phyloP scores from a whole-genome alignment of 139 green algal species.

The Coccomyxa sp. region DNA sequence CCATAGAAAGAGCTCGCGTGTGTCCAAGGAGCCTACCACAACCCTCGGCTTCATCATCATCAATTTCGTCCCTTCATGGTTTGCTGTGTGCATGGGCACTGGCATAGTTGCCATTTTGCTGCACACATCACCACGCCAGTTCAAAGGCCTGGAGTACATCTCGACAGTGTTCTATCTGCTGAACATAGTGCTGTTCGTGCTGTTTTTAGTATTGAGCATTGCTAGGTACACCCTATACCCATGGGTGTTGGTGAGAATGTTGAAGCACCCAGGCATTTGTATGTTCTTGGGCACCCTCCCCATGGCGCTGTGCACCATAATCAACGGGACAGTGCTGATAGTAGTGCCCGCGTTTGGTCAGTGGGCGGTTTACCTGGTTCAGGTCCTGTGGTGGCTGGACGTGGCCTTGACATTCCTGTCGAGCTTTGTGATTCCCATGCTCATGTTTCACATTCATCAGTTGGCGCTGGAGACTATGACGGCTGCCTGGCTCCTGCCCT shows the following conservation, averaged over 20 bases:
- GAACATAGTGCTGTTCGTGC: conserved; percentile 7
- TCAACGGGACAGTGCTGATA: conserved; percentile 8
- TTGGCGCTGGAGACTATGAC: conserved; percentile 16
- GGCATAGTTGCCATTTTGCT: conserved; percentile 13
- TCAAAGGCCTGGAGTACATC: conserved; percentile 5
- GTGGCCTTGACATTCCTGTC: conserved; percentile 1
- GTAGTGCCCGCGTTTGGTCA: conserved; percentile 6
- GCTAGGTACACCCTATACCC: conserved; percentile 10
- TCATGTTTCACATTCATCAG: conserved; percentile 17
- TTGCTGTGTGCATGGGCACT: conserved; percentile 13
- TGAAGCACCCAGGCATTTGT: neutral
- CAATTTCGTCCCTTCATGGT: conserved; percentile 20
- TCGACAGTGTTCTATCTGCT: conserved; percentile 8
- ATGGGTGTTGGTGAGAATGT: conserved; percentile 1
- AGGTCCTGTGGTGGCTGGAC: conserved; percentile 13
- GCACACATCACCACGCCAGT: conserved; percentile 11
- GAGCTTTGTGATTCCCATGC: conserved; percentile 6
- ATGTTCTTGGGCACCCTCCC: conserved; percentile 13
- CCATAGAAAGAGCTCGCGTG: too few species aligned
- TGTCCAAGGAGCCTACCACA: too few species aligned
- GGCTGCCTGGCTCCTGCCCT: conserved; percentile 12
- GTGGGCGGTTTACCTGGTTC: neutral
- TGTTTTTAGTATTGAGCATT: conserved; percentile 4
- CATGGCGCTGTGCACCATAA: conserved; percentile 6
- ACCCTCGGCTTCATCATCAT: neutral